Percentiles rank a stretch among this genome's conserved stretches.
Evolutionary conservation across 352 stramenopile genomes (phyloP).

Genomic region (Phytophthora uliginosa): DNA sequence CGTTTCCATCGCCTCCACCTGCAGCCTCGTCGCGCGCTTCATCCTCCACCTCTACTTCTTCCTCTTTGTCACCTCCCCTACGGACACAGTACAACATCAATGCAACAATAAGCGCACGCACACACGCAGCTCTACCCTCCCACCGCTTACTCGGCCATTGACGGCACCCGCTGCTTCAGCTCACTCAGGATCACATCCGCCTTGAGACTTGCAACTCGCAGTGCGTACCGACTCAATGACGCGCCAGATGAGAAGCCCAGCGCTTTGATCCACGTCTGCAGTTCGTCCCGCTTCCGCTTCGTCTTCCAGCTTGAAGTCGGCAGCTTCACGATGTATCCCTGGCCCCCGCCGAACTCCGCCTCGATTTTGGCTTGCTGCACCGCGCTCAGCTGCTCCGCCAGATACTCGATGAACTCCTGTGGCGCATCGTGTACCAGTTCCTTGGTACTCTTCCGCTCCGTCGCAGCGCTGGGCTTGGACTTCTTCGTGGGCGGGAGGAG

Average conservation of each 20-base stretch:
- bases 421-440: constrained; percentile 57
- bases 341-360: constrained; percentile 60
- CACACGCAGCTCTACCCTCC: not conserved
- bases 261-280: constrained; percentile 53
- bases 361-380: constrained; percentile 57
- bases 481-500: constrained; percentile 24
- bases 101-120: constrained; percentile 9
- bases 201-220: constrained; percentile 67
- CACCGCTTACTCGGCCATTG: constrained; percentile 19
- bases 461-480: constrained; percentile 14
- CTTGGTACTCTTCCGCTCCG: constrained; percentile 41
- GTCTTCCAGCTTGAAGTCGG: constrained; percentile 41
- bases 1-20: constrained; percentile 5
- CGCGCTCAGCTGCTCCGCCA: constrained; percentile 60
- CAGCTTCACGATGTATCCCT: constrained; percentile 67
- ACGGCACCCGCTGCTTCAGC: constrained; percentile 45
- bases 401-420: constrained; percentile 62
- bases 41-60: not conserved
- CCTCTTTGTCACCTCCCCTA: constrained; percentile 1
- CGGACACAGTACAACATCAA: not conserved
- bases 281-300: constrained; percentile 28
- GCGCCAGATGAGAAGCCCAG: constrained; percentile 64
- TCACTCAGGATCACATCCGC: constrained; percentile 68
- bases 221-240: constrained; percentile 45
- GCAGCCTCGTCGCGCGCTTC: not conserved